Evolutionary conservation across 2,329 filamentous ascomycete species (phyloP).

Genomic region (Purpureocillium takamizusanense): DNA sequence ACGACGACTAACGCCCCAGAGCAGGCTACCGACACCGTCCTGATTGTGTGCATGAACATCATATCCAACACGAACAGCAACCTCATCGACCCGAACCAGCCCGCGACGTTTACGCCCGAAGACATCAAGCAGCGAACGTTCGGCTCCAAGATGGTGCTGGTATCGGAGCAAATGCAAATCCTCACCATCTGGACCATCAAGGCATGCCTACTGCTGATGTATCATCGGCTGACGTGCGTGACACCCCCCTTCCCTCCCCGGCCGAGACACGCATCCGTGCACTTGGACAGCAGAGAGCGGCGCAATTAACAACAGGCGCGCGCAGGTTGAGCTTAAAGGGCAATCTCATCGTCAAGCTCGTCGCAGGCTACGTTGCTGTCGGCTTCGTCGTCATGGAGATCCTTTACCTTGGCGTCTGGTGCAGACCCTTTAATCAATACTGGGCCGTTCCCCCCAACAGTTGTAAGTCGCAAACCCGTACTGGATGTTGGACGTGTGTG

Average conservation of each 20-base stretch:
- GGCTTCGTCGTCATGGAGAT: conserved; percentile 43
- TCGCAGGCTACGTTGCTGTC: conserved; percentile 35
- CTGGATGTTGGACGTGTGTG: no score
- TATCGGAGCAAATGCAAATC: conserved; percentile 54
- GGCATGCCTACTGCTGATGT: conserved; percentile 47
- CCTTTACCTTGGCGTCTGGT: conserved; percentile 41
- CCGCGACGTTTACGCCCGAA: conserved; percentile 28
- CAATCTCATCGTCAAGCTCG: conserved; percentile 36
- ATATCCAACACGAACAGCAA: conserved; percentile 48
- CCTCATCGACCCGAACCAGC: conserved; percentile 42
- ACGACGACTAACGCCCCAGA: not conserved
- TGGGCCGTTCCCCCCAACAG: conserved; percentile 47
- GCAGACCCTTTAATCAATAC: conserved; percentile 45
- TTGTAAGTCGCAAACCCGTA: conserved; percentile 18
- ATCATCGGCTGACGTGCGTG: conserved; percentile 41
- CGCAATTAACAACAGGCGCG: no score
- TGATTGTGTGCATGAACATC: conserved; percentile 47
- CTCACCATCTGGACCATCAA: conserved; percentile 49
- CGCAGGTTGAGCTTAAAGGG: conserved; percentile 34
- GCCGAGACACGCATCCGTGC: no score
- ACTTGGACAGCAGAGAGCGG: no score
- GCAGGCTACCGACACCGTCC: conserved; percentile 39
- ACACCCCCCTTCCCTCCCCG: not conserved
- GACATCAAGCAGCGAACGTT: conserved; percentile 30
- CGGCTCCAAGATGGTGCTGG: conserved; percentile 54